Conservation (phyloP, 805 yeast genomes). For the Alloascoidea africana region DNA sequence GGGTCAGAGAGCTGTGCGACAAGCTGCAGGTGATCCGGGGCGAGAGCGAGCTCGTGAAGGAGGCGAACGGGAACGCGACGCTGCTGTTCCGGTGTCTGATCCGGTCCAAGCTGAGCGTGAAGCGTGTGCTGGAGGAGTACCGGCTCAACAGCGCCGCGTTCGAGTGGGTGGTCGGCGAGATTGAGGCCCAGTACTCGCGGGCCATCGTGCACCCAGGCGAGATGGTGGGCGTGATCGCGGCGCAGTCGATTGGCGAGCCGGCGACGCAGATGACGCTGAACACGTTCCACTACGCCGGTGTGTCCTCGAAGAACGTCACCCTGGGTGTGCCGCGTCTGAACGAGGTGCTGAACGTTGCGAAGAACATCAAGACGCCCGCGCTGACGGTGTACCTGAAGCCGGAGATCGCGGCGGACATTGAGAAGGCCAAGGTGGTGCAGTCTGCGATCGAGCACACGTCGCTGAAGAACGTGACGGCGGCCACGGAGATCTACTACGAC, state of each 20-base stretch:
- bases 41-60: slow-evolving; percentile 48
- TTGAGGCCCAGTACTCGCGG: slow-evolving; percentile 85
- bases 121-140: slow-evolving; percentile 86
- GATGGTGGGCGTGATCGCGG: slow-evolving; percentile 96
- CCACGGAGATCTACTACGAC: slow-evolving; percentile 93
- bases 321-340: slow-evolving; percentile 96
- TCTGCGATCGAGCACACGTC: slow-evolving; percentile 96
- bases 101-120: slow-evolving; percentile 82
- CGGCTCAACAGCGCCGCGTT: slow-evolving; percentile 74
- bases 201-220: slow-evolving; percentile 94
- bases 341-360: slow-evolving; percentile 96
- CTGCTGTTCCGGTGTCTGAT: slow-evolving; percentile 79
- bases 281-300: slow-evolving; percentile 98
- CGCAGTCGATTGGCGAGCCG: slow-evolving; percentile 96
- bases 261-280: slow-evolving; percentile 97
- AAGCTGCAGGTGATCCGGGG: slow-evolving; percentile 75
- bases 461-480: slow-evolving; percentile 86
- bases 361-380: slow-evolving; percentile 98
- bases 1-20: slow-evolving; percentile 54
- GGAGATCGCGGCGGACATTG: slow-evolving; percentile 76
- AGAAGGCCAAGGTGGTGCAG: slow-evolving; percentile 86
- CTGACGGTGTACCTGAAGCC: slow-evolving; percentile 82
- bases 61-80: slow-evolving; percentile 90
- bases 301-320: slow-evolving; percentile 89
- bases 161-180: slow-evolving; percentile 91